A percentile compares a stretch with the other conserved stretches of the same genome.
Conservation (phyloP, 208 protist species). For the Spongospora subterranea region DNA sequence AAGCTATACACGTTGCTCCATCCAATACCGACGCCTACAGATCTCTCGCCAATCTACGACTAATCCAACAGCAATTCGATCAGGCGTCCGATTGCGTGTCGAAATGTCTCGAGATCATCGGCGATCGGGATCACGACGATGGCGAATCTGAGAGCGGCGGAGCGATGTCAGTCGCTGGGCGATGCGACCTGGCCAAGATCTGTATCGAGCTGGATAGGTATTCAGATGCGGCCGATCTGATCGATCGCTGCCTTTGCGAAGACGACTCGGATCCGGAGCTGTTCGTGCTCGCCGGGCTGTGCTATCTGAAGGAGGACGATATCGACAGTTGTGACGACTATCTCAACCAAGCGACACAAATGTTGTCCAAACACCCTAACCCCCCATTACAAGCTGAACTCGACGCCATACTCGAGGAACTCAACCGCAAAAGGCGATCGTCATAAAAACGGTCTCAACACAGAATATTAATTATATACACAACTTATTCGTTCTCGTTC, state of each 20-base stretch:
- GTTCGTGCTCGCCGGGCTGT: neutral
- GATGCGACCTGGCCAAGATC: slow-evolving; percentile 16
- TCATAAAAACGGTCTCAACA: too few relatives aligned
- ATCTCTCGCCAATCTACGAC: neutral
- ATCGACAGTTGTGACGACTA: neutral
- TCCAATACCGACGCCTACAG: neutral
- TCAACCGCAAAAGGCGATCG: neutral
- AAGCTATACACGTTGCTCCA: neutral
- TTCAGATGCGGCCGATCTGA: neutral
- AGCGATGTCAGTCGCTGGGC: neutral
- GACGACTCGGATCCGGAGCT: slow-evolving; percentile 6
- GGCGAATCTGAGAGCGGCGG: neutral
- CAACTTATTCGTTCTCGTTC: too few relatives aligned
- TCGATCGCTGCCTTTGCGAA: slow-evolving; percentile 10
- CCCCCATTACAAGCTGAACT: neutral
- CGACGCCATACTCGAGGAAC: neutral
- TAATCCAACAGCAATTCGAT: slow-evolving; percentile 18
- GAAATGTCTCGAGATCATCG: neutral
- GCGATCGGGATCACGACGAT: too few relatives aligned
- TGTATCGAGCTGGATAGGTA: slow-evolving; percentile 49
- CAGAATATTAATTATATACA: too few relatives aligned
- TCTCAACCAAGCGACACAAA: neutral
- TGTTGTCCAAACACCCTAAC: neutral
- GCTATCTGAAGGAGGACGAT: slow-evolving; percentile 34
- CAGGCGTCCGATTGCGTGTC: neutral